Conservation (phyloP, 768 basidiomycete species). For the Mycena belliarum region DNA sequence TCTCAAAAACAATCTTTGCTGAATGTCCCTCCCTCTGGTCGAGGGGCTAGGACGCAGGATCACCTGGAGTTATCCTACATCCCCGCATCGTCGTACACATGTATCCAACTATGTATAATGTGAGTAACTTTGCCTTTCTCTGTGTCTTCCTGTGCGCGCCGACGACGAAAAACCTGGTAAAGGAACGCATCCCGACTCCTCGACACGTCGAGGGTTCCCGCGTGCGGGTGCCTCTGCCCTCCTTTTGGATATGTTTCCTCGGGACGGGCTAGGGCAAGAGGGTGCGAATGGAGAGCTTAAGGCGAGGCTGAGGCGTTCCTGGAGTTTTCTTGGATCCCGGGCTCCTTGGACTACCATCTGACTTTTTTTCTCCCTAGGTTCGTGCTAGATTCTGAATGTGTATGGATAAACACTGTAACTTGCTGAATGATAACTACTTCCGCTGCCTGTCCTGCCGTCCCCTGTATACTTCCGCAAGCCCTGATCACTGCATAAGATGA, state of each 20-base stretch:
- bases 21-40: conserved; percentile 87
- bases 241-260: background rate
- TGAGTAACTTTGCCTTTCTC: conserved; percentile 31
- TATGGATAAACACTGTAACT: too few species aligned
- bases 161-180: conserved; percentile 89
- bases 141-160: conserved; percentile 34
- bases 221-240: conserved; percentile 31
- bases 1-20: conserved; percentile 94
- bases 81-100: conserved; percentile 29
- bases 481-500: too few species aligned
- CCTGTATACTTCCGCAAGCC: too few species aligned
- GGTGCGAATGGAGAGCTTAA: conserved; percentile 80
- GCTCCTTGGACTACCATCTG: too few species aligned
- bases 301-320: conserved; percentile 79
- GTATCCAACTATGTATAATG: conserved; percentile 20
- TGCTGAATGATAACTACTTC: too few species aligned
- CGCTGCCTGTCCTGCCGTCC: too few species aligned
- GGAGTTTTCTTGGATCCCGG: too few species aligned
- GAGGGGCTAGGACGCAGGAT: conserved; percentile 91
- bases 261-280: conserved; percentile 39
- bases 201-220: conserved; percentile 42
- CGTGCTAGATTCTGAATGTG: too few species aligned
- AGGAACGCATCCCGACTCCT: conserved; percentile 78
- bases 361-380: too few species aligned
- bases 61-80: conserved; percentile 84